These are phyloP conservation scores for Plantago coronopus DNA, from an alignment of 305 asterid genomes.

Conservation along the genomic window DNA sequence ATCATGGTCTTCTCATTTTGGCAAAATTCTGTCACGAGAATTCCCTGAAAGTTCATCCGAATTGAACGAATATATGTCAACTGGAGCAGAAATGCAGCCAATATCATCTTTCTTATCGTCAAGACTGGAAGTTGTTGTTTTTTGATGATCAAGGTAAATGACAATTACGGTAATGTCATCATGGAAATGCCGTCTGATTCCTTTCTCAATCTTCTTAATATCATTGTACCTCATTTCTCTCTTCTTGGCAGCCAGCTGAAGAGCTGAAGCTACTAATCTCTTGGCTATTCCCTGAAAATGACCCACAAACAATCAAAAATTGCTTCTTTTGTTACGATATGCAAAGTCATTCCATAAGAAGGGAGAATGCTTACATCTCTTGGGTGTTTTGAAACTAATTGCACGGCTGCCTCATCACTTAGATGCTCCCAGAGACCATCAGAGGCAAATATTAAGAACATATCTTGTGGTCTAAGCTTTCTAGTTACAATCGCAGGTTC, in stretches of 20 bases:
- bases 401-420: slow-evolving; percentile 77
- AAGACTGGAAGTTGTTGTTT: slow-evolving; percentile 27
- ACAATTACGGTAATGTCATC: slow-evolving; percentile 90
- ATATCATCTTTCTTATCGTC: slow-evolving; percentile 30
- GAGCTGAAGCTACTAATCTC: slow-evolving; percentile 72
- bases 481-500: slow-evolving; percentile 83
- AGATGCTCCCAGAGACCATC: slow-evolving; percentile 99
- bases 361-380: slow-evolving; percentile 62
- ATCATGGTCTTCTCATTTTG: slow-evolving; percentile 31
- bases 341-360: no score
- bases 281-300: slow-evolving; percentile 86
- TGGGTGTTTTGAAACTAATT: slow-evolving; percentile 67
- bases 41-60: slow-evolving; percentile 44
- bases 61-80: slow-evolving; percentile 64
- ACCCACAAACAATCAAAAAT: neutral
- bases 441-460: slow-evolving; percentile 84
- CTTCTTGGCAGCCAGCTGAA: slow-evolving; percentile 83
- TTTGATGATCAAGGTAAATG: slow-evolving; percentile 64
- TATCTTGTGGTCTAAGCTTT: slow-evolving; percentile 72
- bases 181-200: slow-evolving; percentile 82
- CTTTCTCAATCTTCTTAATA: slow-evolving; percentile 77
- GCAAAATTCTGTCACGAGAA: slow-evolving; percentile 32
- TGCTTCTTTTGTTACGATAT: neutral
- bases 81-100: slow-evolving; percentile 58
- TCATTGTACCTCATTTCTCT: slow-evolving; percentile 79